phyloP scores from a whole-genome alignment of 2,329 filamentous ascomycete genomes.

The Monosporascus sp. region DNA sequence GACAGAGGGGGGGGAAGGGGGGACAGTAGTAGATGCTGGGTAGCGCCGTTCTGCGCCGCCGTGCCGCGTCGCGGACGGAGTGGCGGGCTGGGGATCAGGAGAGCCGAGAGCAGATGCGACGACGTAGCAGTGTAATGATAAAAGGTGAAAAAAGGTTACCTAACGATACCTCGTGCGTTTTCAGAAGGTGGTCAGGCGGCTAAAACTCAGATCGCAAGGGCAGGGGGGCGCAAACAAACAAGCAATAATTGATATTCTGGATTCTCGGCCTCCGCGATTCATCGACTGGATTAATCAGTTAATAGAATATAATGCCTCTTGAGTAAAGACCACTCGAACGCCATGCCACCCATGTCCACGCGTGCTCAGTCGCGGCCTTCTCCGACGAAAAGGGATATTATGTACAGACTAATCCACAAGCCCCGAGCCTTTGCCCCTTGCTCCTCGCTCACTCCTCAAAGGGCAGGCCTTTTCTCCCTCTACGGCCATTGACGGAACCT shows the following conservation, averaged over 20 bases:
- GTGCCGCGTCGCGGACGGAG: too few relatives aligned
- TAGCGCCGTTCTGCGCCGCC: neutral
- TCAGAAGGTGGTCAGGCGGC: neutral
- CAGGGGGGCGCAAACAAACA: too few relatives aligned
- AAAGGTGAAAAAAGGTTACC: slow-evolving; percentile 7
- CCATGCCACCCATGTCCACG: slow-evolving; percentile 22
- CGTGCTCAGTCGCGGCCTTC: neutral
- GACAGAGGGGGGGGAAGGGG: slow-evolving; percentile 2
- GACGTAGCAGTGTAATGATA: slow-evolving; percentile 3
- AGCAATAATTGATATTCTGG: too few relatives aligned
- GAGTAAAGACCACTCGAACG: slow-evolving; percentile 19
- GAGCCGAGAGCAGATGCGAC: too few relatives aligned
- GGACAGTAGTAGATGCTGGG: neutral
- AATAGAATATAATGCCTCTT: neutral
- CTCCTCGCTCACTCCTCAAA: too few relatives aligned
- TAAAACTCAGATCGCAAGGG: neutral
- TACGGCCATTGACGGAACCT: too few relatives aligned
- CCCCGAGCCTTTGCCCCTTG: too few relatives aligned
- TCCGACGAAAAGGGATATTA: neutral
- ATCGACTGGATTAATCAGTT: neutral
- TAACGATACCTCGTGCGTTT: slow-evolving; percentile 6
- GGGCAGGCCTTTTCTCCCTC: too few relatives aligned
- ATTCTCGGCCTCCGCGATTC: neutral
- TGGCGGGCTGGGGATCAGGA: too few relatives aligned
- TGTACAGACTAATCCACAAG: too few relatives aligned